Evolutionary conservation across 2,329 filamentous ascomycete species (phyloP).

Genomic region (Fusarium continuum): DNA sequence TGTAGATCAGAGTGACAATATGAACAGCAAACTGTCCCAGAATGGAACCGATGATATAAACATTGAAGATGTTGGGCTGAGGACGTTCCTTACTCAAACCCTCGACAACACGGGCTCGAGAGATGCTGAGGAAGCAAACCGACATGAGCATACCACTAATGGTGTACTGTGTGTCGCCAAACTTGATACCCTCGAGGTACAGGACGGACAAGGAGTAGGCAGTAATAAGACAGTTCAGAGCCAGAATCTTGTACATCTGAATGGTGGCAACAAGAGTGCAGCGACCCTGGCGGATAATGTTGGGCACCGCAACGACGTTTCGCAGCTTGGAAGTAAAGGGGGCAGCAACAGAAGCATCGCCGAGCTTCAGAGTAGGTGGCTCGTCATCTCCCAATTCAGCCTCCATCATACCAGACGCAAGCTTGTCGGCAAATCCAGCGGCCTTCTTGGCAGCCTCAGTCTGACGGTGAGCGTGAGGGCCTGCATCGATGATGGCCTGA

Average conservation of each 20-base stretch:
- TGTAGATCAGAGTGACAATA: slow-evolving; percentile 92
- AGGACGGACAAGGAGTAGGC: slow-evolving; percentile 96
- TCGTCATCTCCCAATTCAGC: slow-evolving; percentile 87
- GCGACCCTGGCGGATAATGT: slow-evolving; percentile 96
- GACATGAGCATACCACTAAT: slow-evolving; percentile 99
- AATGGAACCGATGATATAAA: slow-evolving; percentile 98
- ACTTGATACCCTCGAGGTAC: slow-evolving; percentile 98
- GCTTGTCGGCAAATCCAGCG: slow-evolving; percentile 82
- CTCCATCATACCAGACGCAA: slow-evolving; percentile 89
- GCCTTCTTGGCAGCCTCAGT: slow-evolving; percentile 76
- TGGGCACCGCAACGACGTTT: slow-evolving; percentile 95
- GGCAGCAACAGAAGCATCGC: slow-evolving; percentile 95
- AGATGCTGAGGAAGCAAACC: slow-evolving; percentile 98
- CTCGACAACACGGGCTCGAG: slow-evolving; percentile 95
- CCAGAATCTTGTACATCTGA: slow-evolving; percentile 99
- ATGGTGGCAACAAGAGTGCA: slow-evolving; percentile 98
- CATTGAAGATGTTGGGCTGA: slow-evolving; percentile 98
- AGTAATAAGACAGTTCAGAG: slow-evolving; percentile 96
- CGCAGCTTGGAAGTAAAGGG: slow-evolving; percentile 98
- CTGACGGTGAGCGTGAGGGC: slow-evolving; percentile 48
- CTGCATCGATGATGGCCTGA: slow-evolving; percentile 61
- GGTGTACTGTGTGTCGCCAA: slow-evolving; percentile 96
- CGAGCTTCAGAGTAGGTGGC: slow-evolving; percentile 94
- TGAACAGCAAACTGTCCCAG: slow-evolving; percentile 97
- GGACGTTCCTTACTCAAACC: slow-evolving; percentile 95